These are phyloP conservation scores for Oemleria cerasiformis DNA, from an alignment of 306 rosid genomes.

Conservation along the genomic window DNA sequence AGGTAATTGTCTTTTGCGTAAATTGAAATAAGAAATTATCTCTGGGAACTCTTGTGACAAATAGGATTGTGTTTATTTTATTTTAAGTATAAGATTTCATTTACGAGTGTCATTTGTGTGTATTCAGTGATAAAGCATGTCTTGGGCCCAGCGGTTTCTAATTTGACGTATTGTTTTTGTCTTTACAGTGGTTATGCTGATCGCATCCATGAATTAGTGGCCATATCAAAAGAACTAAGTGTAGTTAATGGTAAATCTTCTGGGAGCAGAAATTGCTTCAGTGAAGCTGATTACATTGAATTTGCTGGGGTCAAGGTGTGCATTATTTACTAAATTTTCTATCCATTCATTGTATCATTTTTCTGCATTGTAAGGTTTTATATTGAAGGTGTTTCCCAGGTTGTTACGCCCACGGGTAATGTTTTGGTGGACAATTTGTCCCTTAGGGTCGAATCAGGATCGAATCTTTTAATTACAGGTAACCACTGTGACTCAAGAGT, in stretches of 20 bases:
- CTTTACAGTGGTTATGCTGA: constrained; percentile 88
- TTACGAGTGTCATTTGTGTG: neutral
- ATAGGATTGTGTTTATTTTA: neutral
- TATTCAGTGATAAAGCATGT: constrained; percentile 7
- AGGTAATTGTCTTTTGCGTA: constrained; percentile 49
- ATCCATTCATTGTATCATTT: constrained; percentile 7
- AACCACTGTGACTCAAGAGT: constrained; percentile 20
- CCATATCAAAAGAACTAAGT: constrained; percentile 78
- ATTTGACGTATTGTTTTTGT: constrained; percentile 22
- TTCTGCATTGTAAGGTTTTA: constrained; percentile 31
- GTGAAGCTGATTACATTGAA: constrained; percentile 91
- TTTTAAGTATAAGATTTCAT: neutral
- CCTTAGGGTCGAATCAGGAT: constrained; percentile 83
- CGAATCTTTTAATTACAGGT: constrained; percentile 97
- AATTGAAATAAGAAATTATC: neutral
- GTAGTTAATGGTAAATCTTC: constrained; percentile 51
- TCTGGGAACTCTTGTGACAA: neutral
- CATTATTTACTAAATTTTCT: constrained; percentile 14
- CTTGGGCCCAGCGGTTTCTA: constrained; percentile 14
- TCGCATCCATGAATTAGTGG: constrained; percentile 84
- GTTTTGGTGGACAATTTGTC: constrained; percentile 89
- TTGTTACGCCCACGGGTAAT: constrained; percentile 91
- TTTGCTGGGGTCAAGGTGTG: constrained; percentile 87
- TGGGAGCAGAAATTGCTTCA: constrained; percentile 60
- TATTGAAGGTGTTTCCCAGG: constrained; percentile 48